These are phyloP conservation scores for Tuber umbilicatum DNA, from an alignment of 495 filamentous ascomycete genomes.

Conservation along the genomic window DNA sequence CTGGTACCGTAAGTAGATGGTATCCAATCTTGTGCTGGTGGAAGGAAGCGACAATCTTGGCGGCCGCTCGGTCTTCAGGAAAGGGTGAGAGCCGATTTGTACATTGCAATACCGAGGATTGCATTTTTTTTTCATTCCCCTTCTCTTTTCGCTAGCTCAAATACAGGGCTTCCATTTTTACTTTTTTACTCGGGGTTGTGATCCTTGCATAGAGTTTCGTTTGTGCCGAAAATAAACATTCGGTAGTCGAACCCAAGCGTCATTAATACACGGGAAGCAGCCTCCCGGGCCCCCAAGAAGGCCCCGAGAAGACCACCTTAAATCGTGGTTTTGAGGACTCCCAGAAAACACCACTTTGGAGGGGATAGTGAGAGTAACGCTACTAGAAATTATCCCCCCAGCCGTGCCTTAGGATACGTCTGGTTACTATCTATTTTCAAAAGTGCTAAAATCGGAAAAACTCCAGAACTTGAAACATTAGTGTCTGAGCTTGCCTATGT, in stretches of 20 bases:
- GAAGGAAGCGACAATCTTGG: not conserved
- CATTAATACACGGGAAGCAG: not conserved
- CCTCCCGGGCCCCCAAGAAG: not conserved
- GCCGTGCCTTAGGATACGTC: not conserved
- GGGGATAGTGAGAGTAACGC: not conserved
- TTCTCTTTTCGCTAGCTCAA: constrained; percentile 13
- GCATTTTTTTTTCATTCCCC: not conserved
- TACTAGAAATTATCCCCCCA: not conserved
- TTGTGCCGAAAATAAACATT: not conserved
- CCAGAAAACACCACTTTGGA: not conserved
- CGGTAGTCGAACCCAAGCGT: not conserved
- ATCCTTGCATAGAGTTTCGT: not conserved
- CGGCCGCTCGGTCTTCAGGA: not conserved
- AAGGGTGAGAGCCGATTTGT: constrained; percentile 14
- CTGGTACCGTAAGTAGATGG: constrained; percentile 44
- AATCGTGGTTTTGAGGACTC: not conserved
- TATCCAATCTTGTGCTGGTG: constrained; percentile 3
- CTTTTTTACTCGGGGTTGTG: not conserved
- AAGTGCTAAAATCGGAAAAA: no score
- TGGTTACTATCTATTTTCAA: no score
- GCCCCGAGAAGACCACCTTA: not conserved
- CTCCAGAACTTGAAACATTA: no score
- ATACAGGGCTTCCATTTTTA: not conserved
- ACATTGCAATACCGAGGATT: constrained; percentile 9
- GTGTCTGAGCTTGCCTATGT: no score